Conservation (phyloP, 2,329 filamentous ascomycete genomes). For the Aureobasidium sp. region DNA sequence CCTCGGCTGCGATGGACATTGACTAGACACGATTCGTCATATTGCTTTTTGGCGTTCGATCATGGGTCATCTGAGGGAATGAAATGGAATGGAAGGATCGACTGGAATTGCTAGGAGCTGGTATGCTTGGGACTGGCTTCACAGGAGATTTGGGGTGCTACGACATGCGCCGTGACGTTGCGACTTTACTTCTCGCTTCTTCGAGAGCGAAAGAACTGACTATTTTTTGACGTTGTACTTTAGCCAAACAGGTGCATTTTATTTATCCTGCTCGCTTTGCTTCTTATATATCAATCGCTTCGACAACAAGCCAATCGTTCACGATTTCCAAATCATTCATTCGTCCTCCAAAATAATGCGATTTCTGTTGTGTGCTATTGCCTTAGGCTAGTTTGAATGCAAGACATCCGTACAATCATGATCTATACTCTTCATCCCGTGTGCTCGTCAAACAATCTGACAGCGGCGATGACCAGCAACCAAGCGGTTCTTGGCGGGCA, state of each 20-base stretch:
- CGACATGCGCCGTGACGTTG: not conserved
- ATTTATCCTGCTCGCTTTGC: not conserved
- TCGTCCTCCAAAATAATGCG: no score
- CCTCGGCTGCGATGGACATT: slow-evolving; percentile 1
- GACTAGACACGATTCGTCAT: not conserved
- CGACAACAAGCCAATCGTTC: not conserved
- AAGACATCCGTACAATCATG: not conserved
- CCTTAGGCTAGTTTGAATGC: not conserved
- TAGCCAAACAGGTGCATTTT: not conserved
- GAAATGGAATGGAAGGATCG: not conserved
- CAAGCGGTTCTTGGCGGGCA: not conserved
- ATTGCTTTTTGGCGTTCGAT: not conserved
- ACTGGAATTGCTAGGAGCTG: not conserved
- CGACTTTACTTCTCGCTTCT: not conserved
- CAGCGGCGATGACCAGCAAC: not conserved
- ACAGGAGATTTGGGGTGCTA: not conserved
- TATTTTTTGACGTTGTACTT: not conserved
- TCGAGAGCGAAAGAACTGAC: not conserved
- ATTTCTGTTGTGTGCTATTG: not conserved
- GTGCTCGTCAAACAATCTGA: not conserved
- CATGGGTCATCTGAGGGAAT: not conserved
- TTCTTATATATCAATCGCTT: not conserved
- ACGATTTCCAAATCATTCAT: not conserved
- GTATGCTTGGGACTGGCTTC: slow-evolving; percentile 3
- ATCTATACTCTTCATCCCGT: not conserved